A percentile compares a stretch with the other conserved stretches of the same genome.
Evolutionary conservation across 805 yeast species (phyloP).

Genomic region (Kregervanrija fluxuum): DNA sequence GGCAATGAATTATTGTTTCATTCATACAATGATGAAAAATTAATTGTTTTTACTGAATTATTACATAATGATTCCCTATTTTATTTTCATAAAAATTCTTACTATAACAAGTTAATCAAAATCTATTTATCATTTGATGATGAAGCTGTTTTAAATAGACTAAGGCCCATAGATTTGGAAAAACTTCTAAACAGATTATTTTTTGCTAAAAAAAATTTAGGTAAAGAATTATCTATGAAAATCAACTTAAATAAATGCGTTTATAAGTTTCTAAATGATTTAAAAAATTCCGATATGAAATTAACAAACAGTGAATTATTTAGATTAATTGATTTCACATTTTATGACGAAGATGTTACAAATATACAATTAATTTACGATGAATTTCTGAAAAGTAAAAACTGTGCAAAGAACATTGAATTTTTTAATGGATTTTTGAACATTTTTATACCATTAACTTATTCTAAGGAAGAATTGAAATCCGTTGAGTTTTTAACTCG

Average conservation of each 20-base stretch:
- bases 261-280: slow-evolving; percentile 3
- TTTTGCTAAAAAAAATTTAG: slow-evolving; percentile 3
- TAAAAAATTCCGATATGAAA: slow-evolving; percentile 1
- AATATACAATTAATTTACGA: slow-evolving; percentile 2
- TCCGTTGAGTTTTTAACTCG: not conserved
- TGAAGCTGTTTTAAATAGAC: slow-evolving; percentile 4
- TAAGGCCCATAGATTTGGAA: slow-evolving; percentile 10
- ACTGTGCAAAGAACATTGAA: slow-evolving; percentile 3
- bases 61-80: slow-evolving; percentile 5
- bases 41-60: slow-evolving; percentile 7
- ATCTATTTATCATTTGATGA: slow-evolving; percentile 1
- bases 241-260: slow-evolving; percentile 1
- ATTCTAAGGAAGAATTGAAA: not conserved
- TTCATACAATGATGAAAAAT: not conserved
- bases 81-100: slow-evolving; percentile 1
- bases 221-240: not conserved
- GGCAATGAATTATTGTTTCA: slow-evolving; percentile 1
- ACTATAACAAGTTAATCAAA: slow-evolving; percentile 3
- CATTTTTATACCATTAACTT: slow-evolving; percentile 5
- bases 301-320: slow-evolving; percentile 10
- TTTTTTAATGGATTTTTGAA: slow-evolving; percentile 4
- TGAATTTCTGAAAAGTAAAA: slow-evolving; percentile 1
- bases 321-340: slow-evolving; percentile 6
- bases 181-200: slow-evolving; percentile 5
- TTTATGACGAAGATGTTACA: not conserved